These are phyloP conservation scores for Thermoascus crustaceus DNA, from an alignment of 2,329 filamentous ascomycete species.

Conservation along the genomic window DNA sequence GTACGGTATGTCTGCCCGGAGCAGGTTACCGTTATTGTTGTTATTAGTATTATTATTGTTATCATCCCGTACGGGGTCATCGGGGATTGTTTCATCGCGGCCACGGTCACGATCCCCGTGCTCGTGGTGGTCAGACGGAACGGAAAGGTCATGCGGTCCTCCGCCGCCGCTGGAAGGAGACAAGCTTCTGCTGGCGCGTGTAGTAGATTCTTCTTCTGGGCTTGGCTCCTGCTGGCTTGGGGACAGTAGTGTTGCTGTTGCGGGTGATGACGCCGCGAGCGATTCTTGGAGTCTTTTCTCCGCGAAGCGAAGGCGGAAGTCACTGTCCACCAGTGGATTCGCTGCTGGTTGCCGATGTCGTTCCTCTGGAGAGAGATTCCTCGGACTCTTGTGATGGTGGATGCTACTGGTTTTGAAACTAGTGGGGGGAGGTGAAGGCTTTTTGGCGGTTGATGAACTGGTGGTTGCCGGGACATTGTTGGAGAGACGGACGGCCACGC, in stretches of 20 bases:
- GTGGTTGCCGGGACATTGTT: background rate
- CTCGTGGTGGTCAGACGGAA: too few relatives aligned
- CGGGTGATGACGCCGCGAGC: constrained; percentile 9
- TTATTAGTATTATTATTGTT: too few relatives aligned
- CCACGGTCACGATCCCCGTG: too few relatives aligned
- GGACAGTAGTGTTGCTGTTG: constrained; percentile 6
- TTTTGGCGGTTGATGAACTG: background rate
- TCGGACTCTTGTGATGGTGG: constrained; percentile 1
- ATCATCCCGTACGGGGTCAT: too few relatives aligned
- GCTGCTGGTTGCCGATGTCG: constrained; percentile 11
- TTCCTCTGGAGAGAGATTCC: background rate
- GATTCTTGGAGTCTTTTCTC: constrained; percentile 20
- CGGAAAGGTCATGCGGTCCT: too few relatives aligned
- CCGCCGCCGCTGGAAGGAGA: too few relatives aligned
- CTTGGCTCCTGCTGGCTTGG: too few relatives aligned
- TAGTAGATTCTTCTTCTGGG: too few relatives aligned
- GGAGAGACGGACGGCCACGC: constrained; percentile 5
- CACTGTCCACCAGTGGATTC: constrained; percentile 27
- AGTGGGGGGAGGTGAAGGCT: constrained; percentile 7
- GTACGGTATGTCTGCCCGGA: background rate
- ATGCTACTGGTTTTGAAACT: constrained; percentile 10
- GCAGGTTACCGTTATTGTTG: too few relatives aligned
- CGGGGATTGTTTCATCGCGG: too few relatives aligned
- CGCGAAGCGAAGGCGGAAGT: constrained; percentile 31
- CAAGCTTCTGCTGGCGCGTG: too few relatives aligned